phyloP scores from a whole-genome alignment of 2,329 filamentous ascomycete genomes.

The Aspergillus pseudoviridinutans region DNA sequence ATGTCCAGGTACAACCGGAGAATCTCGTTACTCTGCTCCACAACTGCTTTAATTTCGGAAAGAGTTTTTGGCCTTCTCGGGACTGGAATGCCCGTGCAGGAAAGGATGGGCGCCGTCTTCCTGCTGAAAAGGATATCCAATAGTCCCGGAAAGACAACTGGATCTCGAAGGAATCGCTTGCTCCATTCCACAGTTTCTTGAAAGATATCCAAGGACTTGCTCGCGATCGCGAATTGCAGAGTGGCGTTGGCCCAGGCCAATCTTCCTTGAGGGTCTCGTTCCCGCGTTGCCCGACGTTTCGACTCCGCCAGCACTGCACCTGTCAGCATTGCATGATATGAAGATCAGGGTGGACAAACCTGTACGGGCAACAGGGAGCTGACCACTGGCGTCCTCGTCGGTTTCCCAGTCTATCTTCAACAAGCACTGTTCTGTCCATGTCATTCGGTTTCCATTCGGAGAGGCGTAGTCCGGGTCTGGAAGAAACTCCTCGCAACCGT shows the following conservation, averaged over 20 bases:
- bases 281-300: neutral
- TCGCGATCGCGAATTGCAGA: neutral
- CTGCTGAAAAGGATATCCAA: neutral
- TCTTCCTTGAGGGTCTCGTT: neutral
- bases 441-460: neutral
- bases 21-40: neutral
- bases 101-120: neutral
- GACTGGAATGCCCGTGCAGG: neutral
- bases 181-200: neutral
- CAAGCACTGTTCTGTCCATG: neutral
- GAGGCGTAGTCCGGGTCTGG: neutral
- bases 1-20: neutral
- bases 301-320: neutral
- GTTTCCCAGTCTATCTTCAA: neutral
- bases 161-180: neutral
- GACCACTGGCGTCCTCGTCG: neutral
- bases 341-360: neutral
- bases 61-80: neutral
- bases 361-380: neutral
- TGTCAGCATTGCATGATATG: neutral
- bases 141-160: neutral
- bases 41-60: neutral
- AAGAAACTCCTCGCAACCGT: neutral
- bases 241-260: neutral
- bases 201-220: neutral